These are phyloP conservation scores for Cercis canadensis DNA, from an alignment of 306 rosid genomes.

Conservation along the genomic window DNA sequence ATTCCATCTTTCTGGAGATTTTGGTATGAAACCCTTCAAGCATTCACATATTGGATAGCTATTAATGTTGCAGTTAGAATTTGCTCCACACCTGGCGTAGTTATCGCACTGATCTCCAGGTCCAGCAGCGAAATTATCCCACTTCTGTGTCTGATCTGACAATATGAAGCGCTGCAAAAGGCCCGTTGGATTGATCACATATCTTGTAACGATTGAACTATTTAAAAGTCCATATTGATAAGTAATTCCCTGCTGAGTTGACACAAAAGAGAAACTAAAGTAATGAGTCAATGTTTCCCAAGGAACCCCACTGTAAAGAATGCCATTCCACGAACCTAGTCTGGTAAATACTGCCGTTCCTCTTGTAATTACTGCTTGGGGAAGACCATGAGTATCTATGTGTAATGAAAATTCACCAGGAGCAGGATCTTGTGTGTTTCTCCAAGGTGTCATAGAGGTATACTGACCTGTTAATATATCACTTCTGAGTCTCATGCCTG, in stretches of 20 bases:
- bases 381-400: too few relatives aligned
- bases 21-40: slow-evolving; percentile 1
- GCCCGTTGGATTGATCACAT: neutral
- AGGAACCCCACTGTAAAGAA: neutral
- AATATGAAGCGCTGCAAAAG: neutral
- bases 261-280: neutral
- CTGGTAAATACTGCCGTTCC: neutral
- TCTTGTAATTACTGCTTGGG: too few relatives aligned
- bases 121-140: neutral
- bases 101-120: neutral
- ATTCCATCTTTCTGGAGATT: neutral
- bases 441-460: neutral
- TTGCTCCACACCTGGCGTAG: neutral
- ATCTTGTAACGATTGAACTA: neutral
- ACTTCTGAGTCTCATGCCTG: neutral
- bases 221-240: neutral
- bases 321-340: neutral
- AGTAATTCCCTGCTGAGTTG: neutral
- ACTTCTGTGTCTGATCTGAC: neutral
- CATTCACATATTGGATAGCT: neutral
- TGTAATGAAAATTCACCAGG: too few relatives aligned
- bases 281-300: too few relatives aligned
- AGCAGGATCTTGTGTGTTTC: neutral
- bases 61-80: neutral
- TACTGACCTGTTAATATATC: neutral